Conservation (phyloP, 179 eudicot genomes). For the Gypsophila paniculata region DNA sequence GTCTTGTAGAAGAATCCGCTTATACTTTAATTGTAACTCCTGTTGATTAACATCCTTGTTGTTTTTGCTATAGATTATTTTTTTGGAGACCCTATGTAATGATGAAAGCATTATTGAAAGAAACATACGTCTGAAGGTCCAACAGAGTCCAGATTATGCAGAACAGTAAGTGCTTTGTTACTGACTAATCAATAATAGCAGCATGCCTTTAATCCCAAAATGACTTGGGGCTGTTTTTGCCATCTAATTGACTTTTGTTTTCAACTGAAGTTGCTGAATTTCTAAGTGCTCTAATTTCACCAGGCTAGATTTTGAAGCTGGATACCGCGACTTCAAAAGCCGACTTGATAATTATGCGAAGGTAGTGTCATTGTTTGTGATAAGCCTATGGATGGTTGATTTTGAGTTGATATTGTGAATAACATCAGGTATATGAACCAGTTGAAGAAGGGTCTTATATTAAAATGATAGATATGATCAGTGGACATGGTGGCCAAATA, state of each 20-base stretch:
- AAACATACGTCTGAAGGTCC: constrained; percentile 95
- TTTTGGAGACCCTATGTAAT: constrained; percentile 87
- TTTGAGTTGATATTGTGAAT: constrained; percentile 10
- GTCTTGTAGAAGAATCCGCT: too few species aligned
- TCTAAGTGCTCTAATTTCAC: constrained; percentile 26
- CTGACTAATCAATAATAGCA: neutral
- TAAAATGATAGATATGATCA: constrained; percentile 96
- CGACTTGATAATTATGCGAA: constrained; percentile 89
- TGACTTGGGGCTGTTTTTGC: too few species aligned
- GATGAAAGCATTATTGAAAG: constrained; percentile 79
- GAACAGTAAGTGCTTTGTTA: constrained; percentile 60
- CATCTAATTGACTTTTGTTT: too few species aligned
- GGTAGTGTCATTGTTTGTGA: constrained; percentile 33
- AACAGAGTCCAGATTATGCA: constrained; percentile 98
- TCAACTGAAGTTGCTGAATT: neutral
- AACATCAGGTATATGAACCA: constrained; percentile 78
- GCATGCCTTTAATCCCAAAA: neutral
- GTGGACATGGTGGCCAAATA: constrained; percentile 97
- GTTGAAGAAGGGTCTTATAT: constrained; percentile 98
- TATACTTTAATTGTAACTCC: neutral
- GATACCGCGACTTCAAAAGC: constrained; percentile 82
- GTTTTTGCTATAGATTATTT: constrained; percentile 60
- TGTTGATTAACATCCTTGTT: neutral
- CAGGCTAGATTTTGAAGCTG: constrained; percentile 99
- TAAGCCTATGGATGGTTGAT: neutral